phyloP scores from a whole-genome alignment of 2,329 filamentous ascomycete genomes.

The Nemania sp. region DNA sequence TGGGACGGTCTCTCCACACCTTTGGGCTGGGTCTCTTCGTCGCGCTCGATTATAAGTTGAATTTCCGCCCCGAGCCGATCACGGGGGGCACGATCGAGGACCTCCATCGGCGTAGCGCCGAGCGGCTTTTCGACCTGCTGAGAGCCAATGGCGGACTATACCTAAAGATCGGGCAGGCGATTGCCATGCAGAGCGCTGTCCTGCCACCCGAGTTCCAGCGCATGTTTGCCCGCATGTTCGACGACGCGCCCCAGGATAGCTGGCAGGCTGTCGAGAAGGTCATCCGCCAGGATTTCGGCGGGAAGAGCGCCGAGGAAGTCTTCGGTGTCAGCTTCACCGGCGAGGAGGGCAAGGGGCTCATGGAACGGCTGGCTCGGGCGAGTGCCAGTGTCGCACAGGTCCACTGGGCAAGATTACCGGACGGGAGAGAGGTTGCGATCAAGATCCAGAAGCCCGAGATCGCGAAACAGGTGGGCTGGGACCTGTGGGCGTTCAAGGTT shows the following conservation, averaged over 20 bases:
- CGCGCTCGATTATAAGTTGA: conserved; percentile 93
- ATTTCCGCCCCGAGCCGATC: conserved; percentile 82
- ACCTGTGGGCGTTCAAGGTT: conserved; percentile 92
- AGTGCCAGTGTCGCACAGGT: conserved; percentile 96
- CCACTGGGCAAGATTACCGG: conserved; percentile 84
- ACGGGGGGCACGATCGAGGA: conserved; percentile 74
- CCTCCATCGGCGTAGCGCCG: conserved; percentile 81
- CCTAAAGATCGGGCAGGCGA: conserved; percentile 96
- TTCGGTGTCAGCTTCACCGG: conserved; percentile 86
- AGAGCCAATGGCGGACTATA: conserved; percentile 90
- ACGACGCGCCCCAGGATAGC: conserved; percentile 90
- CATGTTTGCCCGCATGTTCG: conserved; percentile 97
- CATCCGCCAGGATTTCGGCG: conserved; percentile 86
- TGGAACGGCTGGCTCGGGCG: conserved; percentile 66
- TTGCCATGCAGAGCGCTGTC: conserved; percentile 96
- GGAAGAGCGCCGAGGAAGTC: conserved; percentile 81
- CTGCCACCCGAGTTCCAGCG: conserved; percentile 92
- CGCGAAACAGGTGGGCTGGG: conserved; percentile 86
- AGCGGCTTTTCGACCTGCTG: conserved; percentile 80
- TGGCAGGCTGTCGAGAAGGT: conserved; percentile 87
- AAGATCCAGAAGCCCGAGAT: conserved; percentile 98
- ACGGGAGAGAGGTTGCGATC: conserved; percentile 90
- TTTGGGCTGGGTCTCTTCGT: conserved; percentile 80
- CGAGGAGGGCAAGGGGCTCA: conserved; percentile 67
- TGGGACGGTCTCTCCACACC: conserved; percentile 79